Evolutionary conservation across 805 yeast genomes (phyloP).

Genomic region (Groenewaldozyma tartarivorans): DNA sequence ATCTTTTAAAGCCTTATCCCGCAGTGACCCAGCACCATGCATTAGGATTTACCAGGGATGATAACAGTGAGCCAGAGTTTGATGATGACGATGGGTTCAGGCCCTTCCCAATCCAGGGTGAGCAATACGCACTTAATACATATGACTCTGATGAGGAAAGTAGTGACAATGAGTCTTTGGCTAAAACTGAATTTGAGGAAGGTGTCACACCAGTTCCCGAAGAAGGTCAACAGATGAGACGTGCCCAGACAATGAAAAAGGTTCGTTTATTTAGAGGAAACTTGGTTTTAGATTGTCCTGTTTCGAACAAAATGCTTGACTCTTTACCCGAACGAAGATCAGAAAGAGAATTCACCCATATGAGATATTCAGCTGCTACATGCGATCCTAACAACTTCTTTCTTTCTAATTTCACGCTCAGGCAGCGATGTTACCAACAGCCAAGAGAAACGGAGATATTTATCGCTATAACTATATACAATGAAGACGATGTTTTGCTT

Average conservation of each 20-base stretch:
- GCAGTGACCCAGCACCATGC: constrained; percentile 7
- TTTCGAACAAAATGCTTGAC: constrained; percentile 54
- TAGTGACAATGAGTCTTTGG: no score
- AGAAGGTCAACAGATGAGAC: constrained; percentile 24
- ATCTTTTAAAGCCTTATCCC: constrained; percentile 10
- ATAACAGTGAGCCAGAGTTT: constrained; percentile 7
- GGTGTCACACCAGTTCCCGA: constrained; percentile 17
- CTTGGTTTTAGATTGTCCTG: constrained; percentile 81
- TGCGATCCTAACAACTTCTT: constrained; percentile 75
- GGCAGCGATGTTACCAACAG: constrained; percentile 69
- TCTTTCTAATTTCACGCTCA: constrained; percentile 55
- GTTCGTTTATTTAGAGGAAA: constrained; percentile 63
- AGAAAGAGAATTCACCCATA: constrained; percentile 63
- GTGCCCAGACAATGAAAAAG: constrained; percentile 30
- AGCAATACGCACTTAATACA: constrained; percentile 29
- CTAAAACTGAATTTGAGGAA: constrained; percentile 14
- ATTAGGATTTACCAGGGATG: constrained; percentile 4
- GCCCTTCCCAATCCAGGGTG: constrained; percentile 30
- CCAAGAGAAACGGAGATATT: constrained; percentile 79
- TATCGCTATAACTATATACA: constrained; percentile 83
- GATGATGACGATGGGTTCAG: constrained; percentile 23
- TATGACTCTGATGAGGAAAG: constrained; percentile 17
- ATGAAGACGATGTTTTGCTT: constrained; percentile 72
- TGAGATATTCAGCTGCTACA: constrained; percentile 92
- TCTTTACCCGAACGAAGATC: constrained; percentile 41